These are phyloP conservation scores for Sporothrix globosa DNA, from an alignment of 2,329 filamentous ascomycete species.

Conservation along the genomic window DNA sequence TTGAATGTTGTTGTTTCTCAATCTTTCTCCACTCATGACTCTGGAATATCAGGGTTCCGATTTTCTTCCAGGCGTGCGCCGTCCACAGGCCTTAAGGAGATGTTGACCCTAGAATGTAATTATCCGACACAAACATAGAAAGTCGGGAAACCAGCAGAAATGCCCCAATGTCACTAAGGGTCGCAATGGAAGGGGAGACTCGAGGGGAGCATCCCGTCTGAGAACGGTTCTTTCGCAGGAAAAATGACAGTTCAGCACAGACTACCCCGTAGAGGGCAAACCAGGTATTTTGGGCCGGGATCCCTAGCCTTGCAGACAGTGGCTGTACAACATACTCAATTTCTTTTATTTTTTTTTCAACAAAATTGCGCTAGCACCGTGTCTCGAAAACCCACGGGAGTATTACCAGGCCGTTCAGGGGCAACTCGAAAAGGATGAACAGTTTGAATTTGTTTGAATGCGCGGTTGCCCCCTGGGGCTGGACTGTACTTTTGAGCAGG, in stretches of 20 bases:
- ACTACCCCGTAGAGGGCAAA: not conserved
- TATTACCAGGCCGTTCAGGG: not conserved
- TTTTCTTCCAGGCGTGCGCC: not conserved
- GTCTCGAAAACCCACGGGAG: not conserved
- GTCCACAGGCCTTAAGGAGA: too few relatives aligned
- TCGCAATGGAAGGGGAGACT: not conserved
- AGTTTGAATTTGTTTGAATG: constrained; percentile 3
- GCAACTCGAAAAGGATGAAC: not conserved
- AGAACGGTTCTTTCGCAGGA: constrained; percentile 5
- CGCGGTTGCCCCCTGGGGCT: not conserved
- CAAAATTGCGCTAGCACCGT: constrained; percentile 1
- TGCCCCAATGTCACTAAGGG: too few relatives aligned
- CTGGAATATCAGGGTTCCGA: not conserved
- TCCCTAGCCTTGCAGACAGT: constrained; percentile 25
- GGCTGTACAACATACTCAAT: too few relatives aligned
- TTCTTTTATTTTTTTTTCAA: not conserved
- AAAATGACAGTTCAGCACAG: constrained; percentile 11
- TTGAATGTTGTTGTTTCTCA: too few relatives aligned
- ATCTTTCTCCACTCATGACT: too few relatives aligned
- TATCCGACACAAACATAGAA: not conserved
- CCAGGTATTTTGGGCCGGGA: constrained; percentile 24
- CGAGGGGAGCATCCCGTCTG: not conserved
- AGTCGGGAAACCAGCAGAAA: not conserved
- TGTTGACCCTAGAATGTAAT: too few relatives aligned
- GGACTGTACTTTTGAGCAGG: not conserved